Conservation (phyloP, 1,139 yeast genomes). For the Debaryomyces coudertii region DNA sequence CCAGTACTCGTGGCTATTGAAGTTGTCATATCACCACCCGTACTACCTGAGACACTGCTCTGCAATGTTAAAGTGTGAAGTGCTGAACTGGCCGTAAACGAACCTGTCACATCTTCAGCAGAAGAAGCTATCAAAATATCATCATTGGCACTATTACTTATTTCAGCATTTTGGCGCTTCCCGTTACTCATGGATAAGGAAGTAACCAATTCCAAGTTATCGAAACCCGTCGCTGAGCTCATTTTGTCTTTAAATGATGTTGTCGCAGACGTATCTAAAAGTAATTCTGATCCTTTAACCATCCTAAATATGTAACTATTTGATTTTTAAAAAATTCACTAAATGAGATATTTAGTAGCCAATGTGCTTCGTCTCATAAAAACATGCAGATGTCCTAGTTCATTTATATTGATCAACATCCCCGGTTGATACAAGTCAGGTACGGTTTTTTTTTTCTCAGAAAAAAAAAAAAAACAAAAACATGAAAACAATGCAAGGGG, state of each 20-base stretch:
- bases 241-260: not conserved
- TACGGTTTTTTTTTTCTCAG: conserved; percentile 3
- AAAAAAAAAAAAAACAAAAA: not conserved
- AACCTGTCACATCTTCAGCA: conserved; percentile 9
- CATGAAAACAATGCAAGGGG: conserved; percentile 10
- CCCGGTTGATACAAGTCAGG: not conserved
- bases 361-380: not conserved
- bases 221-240: conserved; percentile 3
- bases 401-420: not conserved
- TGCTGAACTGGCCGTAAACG: conserved; percentile 12
- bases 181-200: conserved; percentile 3
- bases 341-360: not conserved
- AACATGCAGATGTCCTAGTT: not conserved
- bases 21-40: not conserved
- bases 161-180: not conserved
- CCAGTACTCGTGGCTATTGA: not conserved
- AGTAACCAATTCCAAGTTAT: conserved; percentile 10
- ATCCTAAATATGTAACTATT: not conserved
- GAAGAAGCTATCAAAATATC: conserved; percentile 9
- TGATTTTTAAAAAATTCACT: not conserved
- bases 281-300: conserved; percentile 1
- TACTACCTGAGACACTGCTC: not conserved
- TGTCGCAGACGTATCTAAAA: conserved; percentile 5
- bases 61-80: conserved; percentile 11
- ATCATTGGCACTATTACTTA: conserved; percentile 8